phyloP scores from a whole-genome alignment of 2,329 filamentous ascomycete species.

The Xylaria polymorpha region DNA sequence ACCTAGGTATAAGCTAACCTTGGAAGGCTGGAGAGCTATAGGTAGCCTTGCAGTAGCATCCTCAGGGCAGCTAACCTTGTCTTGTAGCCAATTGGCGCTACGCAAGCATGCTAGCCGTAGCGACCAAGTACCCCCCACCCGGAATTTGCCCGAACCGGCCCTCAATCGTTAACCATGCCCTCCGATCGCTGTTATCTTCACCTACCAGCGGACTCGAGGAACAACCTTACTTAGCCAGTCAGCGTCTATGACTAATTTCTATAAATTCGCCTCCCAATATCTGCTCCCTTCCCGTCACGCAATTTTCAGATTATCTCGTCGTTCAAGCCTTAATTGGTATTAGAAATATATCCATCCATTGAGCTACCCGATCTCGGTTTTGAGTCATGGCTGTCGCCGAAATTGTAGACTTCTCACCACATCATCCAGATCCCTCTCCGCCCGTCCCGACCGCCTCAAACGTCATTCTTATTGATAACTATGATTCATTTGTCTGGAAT shows the following conservation, averaged over 20 bases:
- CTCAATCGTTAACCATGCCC: slow-evolving; percentile 5
- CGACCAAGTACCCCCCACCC: too few species aligned
- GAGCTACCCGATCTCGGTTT: slow-evolving; percentile 3
- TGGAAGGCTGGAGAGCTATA: background rate
- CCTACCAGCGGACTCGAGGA: slow-evolving; percentile 4
- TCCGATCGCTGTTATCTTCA: slow-evolving; percentile 25
- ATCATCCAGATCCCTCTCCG: slow-evolving; percentile 79
- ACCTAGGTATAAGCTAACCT: too few species aligned
- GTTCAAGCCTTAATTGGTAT: background rate
- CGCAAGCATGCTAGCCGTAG: background rate
- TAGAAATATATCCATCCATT: background rate
- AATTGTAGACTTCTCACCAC: slow-evolving; percentile 84
- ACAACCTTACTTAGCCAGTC: background rate
- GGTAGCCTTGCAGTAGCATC: slow-evolving; percentile 23
- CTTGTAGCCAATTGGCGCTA: slow-evolving; percentile 5
- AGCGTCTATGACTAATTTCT: slow-evolving; percentile 5
- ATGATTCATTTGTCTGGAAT: slow-evolving; percentile 99
- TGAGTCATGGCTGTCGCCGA: slow-evolving; percentile 60
- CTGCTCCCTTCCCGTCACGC: background rate
- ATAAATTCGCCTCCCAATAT: background rate
- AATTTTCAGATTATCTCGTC: background rate
- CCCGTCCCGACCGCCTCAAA: slow-evolving; percentile 85
- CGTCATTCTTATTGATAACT: slow-evolving; percentile 96
- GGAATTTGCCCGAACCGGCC: slow-evolving; percentile 35
- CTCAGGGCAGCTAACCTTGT: background rate